Base-by-base conservation (phyloP, 2,329 filamentous ascomycete species). In the Hypoxylon sp. region DNA sequence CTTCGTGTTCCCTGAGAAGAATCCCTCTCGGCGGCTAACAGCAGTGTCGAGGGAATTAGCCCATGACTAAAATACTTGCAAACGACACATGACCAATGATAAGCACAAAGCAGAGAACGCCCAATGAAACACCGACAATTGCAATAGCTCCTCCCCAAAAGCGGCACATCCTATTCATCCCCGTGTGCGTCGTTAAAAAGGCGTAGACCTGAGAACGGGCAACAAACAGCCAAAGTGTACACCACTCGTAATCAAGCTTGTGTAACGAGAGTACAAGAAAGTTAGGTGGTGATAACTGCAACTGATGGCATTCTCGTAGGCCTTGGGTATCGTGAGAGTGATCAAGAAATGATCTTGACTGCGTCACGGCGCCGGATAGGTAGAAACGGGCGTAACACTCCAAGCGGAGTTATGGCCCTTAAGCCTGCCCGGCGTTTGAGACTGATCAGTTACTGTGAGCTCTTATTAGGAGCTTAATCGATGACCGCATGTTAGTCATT, bases 371-470 rank as follows among this genome's bases (percentile, higher is more conserved):
- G 57, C 53, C 41, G 36, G 49, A 55, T 36, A 25, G 30, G 52
- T 49, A 43, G 38, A 36, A 53, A 43, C 41, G 38, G 45, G 48
- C 30, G 57, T 21, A 46, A 25, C 14, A 58, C 32, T 38, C 52
- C 28, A 5, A 49, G 45, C 38, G 50, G 14, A 58, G 49, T 14
- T 4, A n/a, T 38, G 30, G 5, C 23, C 36, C 51, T 52, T 13
- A 38, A 25, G 38, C 53, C 60, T 62, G 14, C 19, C 59, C 41
- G 61, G 55, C 34, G 64, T 49, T 60, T 60, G 59, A 64, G 51
- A 65, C 68, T 64, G 68, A 70, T 77, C 64, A 78, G 72, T 68
- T 74, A 67, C 76, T 78, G 63, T 78, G 75, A 61, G 77, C 76
- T 69, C 77, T 75, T 28, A 75, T 69, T 17, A 78, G 59, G 71